A percentile compares a stretch with the other conserved stretches of the same genome.
Evolutionary conservation across 371 early-diverging fungal species (phyloP).

Genomic region (Mortierella polycephala): DNA sequence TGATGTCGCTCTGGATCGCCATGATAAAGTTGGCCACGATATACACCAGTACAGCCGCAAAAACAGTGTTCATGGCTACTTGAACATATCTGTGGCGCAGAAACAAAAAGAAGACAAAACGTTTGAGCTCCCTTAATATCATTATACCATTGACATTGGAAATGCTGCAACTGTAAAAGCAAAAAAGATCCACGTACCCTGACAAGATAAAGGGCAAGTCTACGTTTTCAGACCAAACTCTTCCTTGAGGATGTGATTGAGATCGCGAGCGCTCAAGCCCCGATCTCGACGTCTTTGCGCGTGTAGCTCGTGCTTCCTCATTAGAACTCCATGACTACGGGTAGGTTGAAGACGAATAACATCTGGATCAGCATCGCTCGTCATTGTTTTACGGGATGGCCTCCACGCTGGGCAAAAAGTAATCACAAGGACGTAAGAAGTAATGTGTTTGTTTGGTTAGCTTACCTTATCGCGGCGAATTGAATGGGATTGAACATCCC

Average conservation of each 20-base stretch:
- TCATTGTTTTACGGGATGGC: background rate
- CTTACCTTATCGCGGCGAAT: background rate
- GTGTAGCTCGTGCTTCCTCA: background rate
- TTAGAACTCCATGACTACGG: constrained; percentile 1
- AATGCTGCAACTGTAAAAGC: background rate
- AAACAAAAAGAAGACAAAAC: background rate
- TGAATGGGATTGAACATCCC: background rate
- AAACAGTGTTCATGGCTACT: constrained; percentile 36
- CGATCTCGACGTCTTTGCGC: background rate
- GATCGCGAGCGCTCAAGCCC: background rate
- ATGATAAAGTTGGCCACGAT: constrained; percentile 33
- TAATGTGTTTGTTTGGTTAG: background rate
- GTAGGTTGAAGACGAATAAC: background rate
- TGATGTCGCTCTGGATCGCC: constrained; percentile 46
- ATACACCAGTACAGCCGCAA: constrained; percentile 19
- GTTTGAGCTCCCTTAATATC: background rate
- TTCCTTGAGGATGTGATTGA: constrained; percentile 12
- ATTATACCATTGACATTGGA: background rate
- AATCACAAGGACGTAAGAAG: background rate
- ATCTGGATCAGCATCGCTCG: background rate
- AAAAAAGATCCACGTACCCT: constrained; percentile 21
- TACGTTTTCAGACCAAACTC: constrained; percentile 50
- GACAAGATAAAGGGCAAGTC: constrained; percentile 49
- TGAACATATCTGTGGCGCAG: constrained; percentile 34
- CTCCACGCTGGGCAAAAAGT: background rate